Percentiles rank a stretch among this genome's conserved stretches.
These are phyloP conservation scores for Ananas comosus DNA, from an alignment of 176 grass and related monocot genomes.

Conservation along the genomic window DNA sequence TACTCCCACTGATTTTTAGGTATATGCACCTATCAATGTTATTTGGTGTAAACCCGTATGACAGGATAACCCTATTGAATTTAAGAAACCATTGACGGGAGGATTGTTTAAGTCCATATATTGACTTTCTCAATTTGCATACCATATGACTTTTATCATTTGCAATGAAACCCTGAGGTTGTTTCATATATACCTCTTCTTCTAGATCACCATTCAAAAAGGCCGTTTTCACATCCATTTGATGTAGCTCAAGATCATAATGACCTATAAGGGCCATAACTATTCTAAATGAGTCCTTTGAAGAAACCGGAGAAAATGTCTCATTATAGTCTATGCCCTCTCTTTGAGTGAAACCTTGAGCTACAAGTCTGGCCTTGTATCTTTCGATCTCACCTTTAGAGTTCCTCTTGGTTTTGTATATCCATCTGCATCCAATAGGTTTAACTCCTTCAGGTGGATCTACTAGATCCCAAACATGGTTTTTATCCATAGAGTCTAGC, in stretches of 20 bases:
- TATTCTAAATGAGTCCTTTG: background rate
- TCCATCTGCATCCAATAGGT: background rate
- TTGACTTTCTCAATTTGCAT: background rate
- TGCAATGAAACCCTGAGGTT: background rate
- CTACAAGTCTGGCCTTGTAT: background rate
- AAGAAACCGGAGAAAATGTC: background rate
- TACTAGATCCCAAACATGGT: background rate
- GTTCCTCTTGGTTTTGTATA: background rate
- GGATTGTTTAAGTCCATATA: background rate
- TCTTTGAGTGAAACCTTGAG: background rate
- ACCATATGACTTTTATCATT: background rate
- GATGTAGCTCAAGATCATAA: background rate
- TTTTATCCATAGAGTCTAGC: background rate
- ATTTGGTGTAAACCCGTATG: background rate
- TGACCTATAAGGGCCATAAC: background rate
- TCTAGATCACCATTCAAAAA: background rate
- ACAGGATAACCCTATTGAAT: background rate
- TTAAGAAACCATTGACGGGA: background rate
- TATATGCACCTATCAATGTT: background rate
- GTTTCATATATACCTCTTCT: background rate
- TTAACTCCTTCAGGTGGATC: background rate
- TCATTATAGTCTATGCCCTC: background rate
- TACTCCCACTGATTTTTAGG: background rate
- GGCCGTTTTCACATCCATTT: background rate
- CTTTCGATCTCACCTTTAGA: background rate